phyloP scores from a whole-genome alignment of 768 basidiomycete species.

The Naganishia onofrii region DNA sequence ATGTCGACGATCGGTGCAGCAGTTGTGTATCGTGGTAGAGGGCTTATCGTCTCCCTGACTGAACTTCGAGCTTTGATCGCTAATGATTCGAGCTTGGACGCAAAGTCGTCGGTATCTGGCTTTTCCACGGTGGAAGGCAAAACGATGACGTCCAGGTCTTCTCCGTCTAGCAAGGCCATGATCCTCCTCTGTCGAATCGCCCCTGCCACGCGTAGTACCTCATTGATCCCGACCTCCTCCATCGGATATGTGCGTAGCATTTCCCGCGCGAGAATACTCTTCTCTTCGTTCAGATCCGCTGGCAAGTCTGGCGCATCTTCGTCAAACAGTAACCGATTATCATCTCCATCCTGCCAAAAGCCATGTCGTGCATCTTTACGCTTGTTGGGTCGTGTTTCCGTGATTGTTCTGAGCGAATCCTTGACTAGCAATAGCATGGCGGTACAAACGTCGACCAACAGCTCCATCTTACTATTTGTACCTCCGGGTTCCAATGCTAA shows the following conservation, averaged over 20 bases:
- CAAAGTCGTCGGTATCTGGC: not conserved
- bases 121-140: not conserved
- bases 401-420: conserved; percentile 31
- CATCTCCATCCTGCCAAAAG: conserved; percentile 39
- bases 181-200: conserved; percentile 35
- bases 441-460: conserved; percentile 42
- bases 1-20: conserved; percentile 13
- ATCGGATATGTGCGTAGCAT: conserved; percentile 42
- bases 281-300: conserved; percentile 31
- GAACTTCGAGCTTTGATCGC: conserved; percentile 9
- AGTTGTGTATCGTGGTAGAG: conserved; percentile 6
- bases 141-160: conserved; percentile 17
- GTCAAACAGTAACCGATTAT: conserved; percentile 32
- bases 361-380: conserved; percentile 24
- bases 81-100: not conserved
- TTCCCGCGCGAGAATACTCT: conserved; percentile 36
- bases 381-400: conserved; percentile 14
- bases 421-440: conserved; percentile 44
- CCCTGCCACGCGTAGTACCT: conserved; percentile 34
- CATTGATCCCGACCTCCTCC: conserved; percentile 36
- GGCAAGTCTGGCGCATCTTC: conserved; percentile 22
- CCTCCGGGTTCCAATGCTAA: conserved; percentile 7
- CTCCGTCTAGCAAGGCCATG: conserved; percentile 29
- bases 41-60: conserved; percentile 8
- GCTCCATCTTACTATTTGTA: conserved; percentile 40